Base-by-base conservation (phyloP, 805 yeast genomes). In the Starmerella sp. region DNA sequence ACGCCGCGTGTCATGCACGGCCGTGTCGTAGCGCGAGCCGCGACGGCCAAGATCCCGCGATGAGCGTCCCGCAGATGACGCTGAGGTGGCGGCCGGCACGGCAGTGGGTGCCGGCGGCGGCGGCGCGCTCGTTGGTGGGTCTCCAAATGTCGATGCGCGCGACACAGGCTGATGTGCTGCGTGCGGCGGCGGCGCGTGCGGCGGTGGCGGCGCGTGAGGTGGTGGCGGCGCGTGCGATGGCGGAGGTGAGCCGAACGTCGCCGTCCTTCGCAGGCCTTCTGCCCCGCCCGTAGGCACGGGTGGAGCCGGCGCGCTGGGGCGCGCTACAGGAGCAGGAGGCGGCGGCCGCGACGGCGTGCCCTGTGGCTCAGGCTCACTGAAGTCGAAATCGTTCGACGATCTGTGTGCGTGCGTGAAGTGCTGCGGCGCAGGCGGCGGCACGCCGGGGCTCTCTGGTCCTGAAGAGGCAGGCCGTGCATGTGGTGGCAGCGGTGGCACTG, bases 11-110 rank as follows among this genome's bases (percentile, higher is more conserved):
- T 46, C 38, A n/a, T 30, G 48, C 29, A n/a, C 48, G 6, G 37
- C 32, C 22, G 8, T 14, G n/a, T 31, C 36, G 9, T n/a, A n/a
- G 8, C 36, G 35, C 29, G 48, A 44, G 36, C 48, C 48, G n/a
- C 36, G 48, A 1, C 36, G 36, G 3, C 48, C 48, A 0, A 78
- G 70, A 4, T 82, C 71, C 32, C 28, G 47, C 36, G 47, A 22
- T 1, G 15, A 14, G 17, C 36, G 36, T 1, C 37, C 36, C 3
- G 53, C 50, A 22, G 22, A 3, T 3, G 22, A 3, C 22, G 22
- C 22, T 22, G 22, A 22, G 22, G n/a, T n/a, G n/a, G 22, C 22
- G 22, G 22, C 22, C 3, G 43, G 45, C 37, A 22, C 51, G 30
- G 45, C 48, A 14, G 72, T 52, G 6, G 62, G 52, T n/a, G 67